Base-by-base conservation (phyloP, 1,284 basidiomycete species). In the Ceratobasidium sp. region DNA sequence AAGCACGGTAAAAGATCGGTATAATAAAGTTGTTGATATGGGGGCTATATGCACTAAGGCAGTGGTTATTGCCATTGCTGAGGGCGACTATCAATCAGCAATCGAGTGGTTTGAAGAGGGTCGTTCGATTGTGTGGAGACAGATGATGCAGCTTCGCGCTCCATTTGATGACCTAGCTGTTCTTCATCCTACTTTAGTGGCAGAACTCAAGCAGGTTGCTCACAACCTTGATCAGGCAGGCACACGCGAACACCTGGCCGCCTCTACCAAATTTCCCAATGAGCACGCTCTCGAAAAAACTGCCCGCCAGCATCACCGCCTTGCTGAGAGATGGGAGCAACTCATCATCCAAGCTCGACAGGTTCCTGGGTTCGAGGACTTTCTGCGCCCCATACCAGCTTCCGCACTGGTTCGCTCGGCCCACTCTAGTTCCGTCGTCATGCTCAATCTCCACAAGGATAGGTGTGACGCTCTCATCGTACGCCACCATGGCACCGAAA, bases 331-430 rank as follows among this genome's bases (percentile, higher is more conserved):
- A 13, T 63, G 59, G 58, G 49, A 61, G 3, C 16, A 44, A 4
- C 18, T 62, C 1, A 13, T 72, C 8, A 26, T 13, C 11, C 30
- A 52, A 43, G 32, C 32, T 23, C 71, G 59, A 6, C 1, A 41
- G 1, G 16, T 72, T 8, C 38, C 46, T 11, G 71, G 47, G 11
- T 72, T 72, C 32, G n/a, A 63, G 28, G 58, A 64, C 28, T 72
- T 72, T 28, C n/a, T 72, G 23, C 6, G 46, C 8, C 21, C 58
- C 11, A n/a, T 18, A 7, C 28, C 4, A n/a, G 16, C 30, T 9
- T n/a, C 57, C 13, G 30, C 6, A 18, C 57, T 72, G 4, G 23
- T 26, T 7, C 9, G 43, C 1, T 38, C 69, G 7, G 55, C 69
- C 5, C 28, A 49, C 7, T 38, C 43, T 18, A 28, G 69, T 11